A percentile compares a stretch with the other conserved stretches of the same genome.
These are phyloP conservation scores for Coemansia asiatica DNA, from an alignment of 192 early-diverging fungal species.

Conservation along the genomic window DNA sequence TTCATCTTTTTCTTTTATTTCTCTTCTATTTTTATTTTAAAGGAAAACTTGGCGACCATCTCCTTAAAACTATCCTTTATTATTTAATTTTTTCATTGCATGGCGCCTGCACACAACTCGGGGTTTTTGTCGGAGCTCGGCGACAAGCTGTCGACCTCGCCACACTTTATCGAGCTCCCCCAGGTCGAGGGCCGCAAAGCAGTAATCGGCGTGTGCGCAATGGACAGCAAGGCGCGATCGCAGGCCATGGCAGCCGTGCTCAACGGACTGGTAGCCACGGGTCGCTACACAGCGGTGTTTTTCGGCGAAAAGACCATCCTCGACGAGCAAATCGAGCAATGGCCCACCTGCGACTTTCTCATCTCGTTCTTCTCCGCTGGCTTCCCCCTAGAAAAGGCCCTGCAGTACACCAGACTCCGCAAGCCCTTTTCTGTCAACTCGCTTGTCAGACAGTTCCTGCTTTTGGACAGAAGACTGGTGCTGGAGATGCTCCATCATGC, in stretches of 20 bases:
- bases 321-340: constrained; percentile 85
- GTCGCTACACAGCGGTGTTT: constrained; percentile 79
- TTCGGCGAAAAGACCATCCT: constrained; percentile 97
- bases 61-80: background rate
- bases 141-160: constrained; percentile 19
- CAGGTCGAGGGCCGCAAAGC: constrained; percentile 36
- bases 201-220: constrained; percentile 84
- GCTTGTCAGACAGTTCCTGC: constrained; percentile 79
- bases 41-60: no score
- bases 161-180: constrained; percentile 50
- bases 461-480: constrained; percentile 90
- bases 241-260: constrained; percentile 97
- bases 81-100: background rate
- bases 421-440: constrained; percentile 91
- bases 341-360: constrained; percentile 95
- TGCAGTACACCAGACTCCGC: constrained; percentile 80
- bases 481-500: constrained; percentile 75
- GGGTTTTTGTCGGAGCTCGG: constrained; percentile 25
- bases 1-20: background rate
- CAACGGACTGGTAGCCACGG: constrained; percentile 63
- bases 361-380: constrained; percentile 95
- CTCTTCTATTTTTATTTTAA: constrained; percentile 4
- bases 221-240: constrained; percentile 92
- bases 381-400: constrained; percentile 92
- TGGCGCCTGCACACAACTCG: constrained; percentile 12